phyloP scores from a whole-genome alignment of 805 yeast species.

The Cyberlindnera subsufficiens region DNA sequence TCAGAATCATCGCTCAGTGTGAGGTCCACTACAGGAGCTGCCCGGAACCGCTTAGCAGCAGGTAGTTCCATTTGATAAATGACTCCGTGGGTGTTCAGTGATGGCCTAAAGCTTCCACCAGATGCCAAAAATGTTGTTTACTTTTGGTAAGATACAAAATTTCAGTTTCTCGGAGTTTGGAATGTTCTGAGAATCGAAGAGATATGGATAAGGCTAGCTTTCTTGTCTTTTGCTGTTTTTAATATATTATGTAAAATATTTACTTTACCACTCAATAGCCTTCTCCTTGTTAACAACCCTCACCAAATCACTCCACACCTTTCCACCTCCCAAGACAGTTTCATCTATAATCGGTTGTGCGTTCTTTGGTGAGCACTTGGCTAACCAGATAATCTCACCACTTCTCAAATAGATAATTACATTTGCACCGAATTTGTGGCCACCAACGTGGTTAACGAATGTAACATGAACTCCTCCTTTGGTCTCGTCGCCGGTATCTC shows the following conservation, averaged over 20 bases:
- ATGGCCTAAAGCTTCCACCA: too few relatives aligned
- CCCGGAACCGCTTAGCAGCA: slow-evolving; percentile 7
- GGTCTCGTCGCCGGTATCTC: slow-evolving; percentile 74
- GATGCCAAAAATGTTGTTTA: background rate
- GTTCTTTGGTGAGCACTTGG: slow-evolving; percentile 74
- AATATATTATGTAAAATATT: background rate
- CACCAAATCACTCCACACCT: slow-evolving; percentile 65
- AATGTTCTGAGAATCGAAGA: too few relatives aligned
- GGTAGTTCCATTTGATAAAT: slow-evolving; percentile 1
- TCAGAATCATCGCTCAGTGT: slow-evolving; percentile 10
- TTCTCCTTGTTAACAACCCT: slow-evolving; percentile 52
- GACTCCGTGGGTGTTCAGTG: too few relatives aligned
- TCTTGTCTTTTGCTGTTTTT: background rate
- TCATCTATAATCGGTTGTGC: slow-evolving; percentile 71
- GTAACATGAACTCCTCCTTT: slow-evolving; percentile 69
- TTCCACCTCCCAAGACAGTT: slow-evolving; percentile 58
- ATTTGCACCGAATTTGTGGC: slow-evolving; percentile 93
- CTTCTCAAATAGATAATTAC: slow-evolving; percentile 65
- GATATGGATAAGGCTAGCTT: too few relatives aligned
- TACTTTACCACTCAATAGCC: slow-evolving; percentile 44
- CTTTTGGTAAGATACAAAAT: slow-evolving; percentile 1
- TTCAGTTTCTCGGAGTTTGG: too few relatives aligned
- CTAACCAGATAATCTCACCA: slow-evolving; percentile 85
- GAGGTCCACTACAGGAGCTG: slow-evolving; percentile 12
- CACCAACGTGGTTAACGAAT: slow-evolving; percentile 86